These are phyloP conservation scores for Trapa incisa DNA, from an alignment of 345 rosid species.

Conservation along the genomic window DNA sequence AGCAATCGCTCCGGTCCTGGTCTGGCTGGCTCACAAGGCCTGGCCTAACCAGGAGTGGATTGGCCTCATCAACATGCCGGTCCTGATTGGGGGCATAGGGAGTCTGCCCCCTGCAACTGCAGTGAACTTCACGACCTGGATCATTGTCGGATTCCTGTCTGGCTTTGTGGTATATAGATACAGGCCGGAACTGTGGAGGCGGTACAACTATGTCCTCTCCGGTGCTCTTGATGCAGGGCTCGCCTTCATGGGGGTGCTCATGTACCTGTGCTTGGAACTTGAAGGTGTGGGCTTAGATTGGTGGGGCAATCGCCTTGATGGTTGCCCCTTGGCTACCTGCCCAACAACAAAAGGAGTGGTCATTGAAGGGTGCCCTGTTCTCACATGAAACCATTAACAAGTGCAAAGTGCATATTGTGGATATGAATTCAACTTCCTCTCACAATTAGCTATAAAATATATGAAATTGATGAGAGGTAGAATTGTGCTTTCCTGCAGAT, in stretches of 20 bases:
- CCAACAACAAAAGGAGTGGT: conserved; percentile 59
- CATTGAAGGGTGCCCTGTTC: conserved; percentile 76
- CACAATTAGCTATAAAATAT: background rate
- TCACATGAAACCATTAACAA: background rate
- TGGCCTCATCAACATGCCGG: conserved; percentile 80
- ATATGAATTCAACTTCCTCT: background rate
- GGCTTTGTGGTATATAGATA: conserved; percentile 76
- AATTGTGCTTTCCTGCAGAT: background rate
- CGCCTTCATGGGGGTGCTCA: conserved; percentile 89
- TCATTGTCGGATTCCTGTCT: conserved; percentile 62
- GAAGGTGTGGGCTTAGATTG: conserved; percentile 55
- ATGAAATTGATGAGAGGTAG: background rate
- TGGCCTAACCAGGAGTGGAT: conserved; percentile 84
- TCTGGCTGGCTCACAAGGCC: conserved; percentile 66
- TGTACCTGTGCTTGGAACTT: conserved; percentile 75
- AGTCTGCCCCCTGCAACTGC: conserved; percentile 96
- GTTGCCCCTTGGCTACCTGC: conserved; percentile 75
- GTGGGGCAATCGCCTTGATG: conserved; percentile 99
- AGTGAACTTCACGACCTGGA: conserved; percentile 90
- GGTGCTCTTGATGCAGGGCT: conserved; percentile 89
- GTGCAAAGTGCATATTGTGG: background rate
- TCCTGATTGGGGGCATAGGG: conserved; percentile 68
- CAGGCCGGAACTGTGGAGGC: conserved; percentile 63
- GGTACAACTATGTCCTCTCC: conserved; percentile 81
- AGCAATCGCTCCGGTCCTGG: conserved; percentile 65